Evolutionary conservation across 1,139 yeast genomes (phyloP).

Genomic region (Candida labiduridarum): DNA sequence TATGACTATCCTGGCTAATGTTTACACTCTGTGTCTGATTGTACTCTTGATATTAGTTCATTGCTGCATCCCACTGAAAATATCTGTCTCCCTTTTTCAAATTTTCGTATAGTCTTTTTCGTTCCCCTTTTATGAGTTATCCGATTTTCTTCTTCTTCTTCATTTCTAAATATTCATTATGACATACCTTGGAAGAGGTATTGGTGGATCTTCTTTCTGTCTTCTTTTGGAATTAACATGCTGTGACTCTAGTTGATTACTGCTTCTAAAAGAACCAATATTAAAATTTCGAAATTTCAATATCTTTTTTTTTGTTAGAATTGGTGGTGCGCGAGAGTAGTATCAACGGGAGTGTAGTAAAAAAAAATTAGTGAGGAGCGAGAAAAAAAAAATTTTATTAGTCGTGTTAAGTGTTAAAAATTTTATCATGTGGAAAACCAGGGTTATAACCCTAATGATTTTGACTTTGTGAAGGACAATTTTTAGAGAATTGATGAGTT

Average conservation of each 20-base stretch:
- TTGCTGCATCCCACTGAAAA: no score
- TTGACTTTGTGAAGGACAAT: neutral
- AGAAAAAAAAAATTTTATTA: neutral
- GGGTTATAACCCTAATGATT: conserved; percentile 8
- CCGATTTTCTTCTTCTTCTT: neutral
- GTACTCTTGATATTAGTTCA: neutral
- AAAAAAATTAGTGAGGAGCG: neutral
- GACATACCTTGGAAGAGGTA: conserved; percentile 97
- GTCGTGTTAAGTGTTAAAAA: neutral
- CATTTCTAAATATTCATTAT: conserved; percentile 8
- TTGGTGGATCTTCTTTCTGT: conserved; percentile 99
- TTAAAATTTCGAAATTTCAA: conserved; percentile 6
- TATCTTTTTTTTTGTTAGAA: conserved; percentile 5
- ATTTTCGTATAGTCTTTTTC: neutral
- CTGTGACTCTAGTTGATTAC: conserved; percentile 10
- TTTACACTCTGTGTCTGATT: neutral
- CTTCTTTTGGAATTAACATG: conserved; percentile 99
- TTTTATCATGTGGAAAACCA: neutral
- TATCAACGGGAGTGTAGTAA: neutral
- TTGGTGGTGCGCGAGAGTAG: conserved; percentile 5
- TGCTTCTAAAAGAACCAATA: conserved; percentile 6
- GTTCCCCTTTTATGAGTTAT: neutral
- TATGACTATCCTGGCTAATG: neutral
- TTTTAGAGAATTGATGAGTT: no score
- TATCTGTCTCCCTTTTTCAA: neutral